These are phyloP conservation scores for Chionographis japonica DNA, from an alignment of 106 monocot species.

Conservation along the genomic window DNA sequence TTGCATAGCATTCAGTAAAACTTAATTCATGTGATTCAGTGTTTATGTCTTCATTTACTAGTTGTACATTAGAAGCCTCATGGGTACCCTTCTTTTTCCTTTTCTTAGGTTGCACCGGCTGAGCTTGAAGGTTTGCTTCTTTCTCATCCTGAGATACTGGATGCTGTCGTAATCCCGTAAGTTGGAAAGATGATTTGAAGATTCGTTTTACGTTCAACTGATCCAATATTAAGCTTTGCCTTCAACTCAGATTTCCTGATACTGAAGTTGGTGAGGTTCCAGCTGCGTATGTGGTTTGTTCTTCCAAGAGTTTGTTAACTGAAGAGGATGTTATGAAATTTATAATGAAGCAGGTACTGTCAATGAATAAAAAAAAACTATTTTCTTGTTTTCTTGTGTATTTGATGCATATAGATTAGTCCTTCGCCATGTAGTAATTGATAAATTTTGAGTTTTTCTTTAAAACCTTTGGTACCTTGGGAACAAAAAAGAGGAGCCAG, in stretches of 20 bases:
- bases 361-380: background rate
- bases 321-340: conserved; percentile 69
- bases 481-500: no score
- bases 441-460: no score
- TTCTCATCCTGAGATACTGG: conserved; percentile 78
- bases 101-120: conserved; percentile 83
- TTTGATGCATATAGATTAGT: no score
- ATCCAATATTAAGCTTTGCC: background rate
- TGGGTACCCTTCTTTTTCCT: background rate
- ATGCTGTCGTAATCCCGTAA: conserved; percentile 94
- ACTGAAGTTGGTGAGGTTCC: conserved; percentile 90
- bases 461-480: no score
- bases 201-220: background rate
- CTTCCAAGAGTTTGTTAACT: conserved; percentile 47
- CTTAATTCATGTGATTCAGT: no score
- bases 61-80: no score
- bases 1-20: no score
- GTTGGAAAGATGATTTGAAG: conserved; percentile 5
- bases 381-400: no score
- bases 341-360: conserved; percentile 64
- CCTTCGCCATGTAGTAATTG: no score
- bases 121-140: conserved; percentile 85
- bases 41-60: no score
- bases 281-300: conserved; percentile 71
- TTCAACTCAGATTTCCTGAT: conserved; percentile 57